A percentile compares a stretch with the other conserved stretches of the same genome.
phyloP scores from a whole-genome alignment of 2,329 filamentous ascomycete species.

The Pestalotiopsis sp. region DNA sequence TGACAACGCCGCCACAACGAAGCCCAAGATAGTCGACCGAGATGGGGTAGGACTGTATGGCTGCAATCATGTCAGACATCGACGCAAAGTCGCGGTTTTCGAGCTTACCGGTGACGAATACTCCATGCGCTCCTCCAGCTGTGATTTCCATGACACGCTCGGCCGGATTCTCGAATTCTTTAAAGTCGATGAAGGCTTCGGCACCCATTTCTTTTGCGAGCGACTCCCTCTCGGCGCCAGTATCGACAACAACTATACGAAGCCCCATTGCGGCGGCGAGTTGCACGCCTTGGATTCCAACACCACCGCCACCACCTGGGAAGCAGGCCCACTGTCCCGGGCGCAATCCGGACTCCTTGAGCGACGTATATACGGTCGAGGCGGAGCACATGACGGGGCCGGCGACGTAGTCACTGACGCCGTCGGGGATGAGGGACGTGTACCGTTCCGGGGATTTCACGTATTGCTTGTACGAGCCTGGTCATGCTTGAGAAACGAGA shows the following conservation, averaged over 20 bases:
- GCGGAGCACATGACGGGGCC: constrained; percentile 64
- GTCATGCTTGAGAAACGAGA: background rate
- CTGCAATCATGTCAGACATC: background rate
- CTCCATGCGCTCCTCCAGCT: constrained; percentile 18
- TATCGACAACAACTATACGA: constrained; percentile 58
- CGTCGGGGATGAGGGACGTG: constrained; percentile 51
- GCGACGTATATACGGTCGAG: constrained; percentile 59
- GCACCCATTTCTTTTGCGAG: constrained; percentile 53
- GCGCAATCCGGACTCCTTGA: constrained; percentile 52
- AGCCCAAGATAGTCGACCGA: constrained; percentile 18
- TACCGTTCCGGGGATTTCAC: constrained; percentile 58
- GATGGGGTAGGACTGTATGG: constrained; percentile 19
- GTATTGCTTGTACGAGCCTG: constrained; percentile 63
- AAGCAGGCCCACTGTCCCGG: constrained; percentile 59
- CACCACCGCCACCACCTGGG: constrained; percentile 56
- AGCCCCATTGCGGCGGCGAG: constrained; percentile 58
- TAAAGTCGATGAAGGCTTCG: constrained; percentile 60
- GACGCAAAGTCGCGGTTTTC: background rate
- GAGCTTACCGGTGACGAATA: constrained; percentile 19
- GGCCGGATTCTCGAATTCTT: constrained; percentile 31
- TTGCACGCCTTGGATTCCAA: constrained; percentile 61
- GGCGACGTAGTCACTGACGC: constrained; percentile 52
- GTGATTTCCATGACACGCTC: constrained; percentile 17
- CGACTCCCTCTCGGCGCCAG: constrained; percentile 47
- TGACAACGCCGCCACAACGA: constrained; percentile 13